Conservation (phyloP, 371 early-diverging fungal genomes). For the Nematocida sp. region DNA sequence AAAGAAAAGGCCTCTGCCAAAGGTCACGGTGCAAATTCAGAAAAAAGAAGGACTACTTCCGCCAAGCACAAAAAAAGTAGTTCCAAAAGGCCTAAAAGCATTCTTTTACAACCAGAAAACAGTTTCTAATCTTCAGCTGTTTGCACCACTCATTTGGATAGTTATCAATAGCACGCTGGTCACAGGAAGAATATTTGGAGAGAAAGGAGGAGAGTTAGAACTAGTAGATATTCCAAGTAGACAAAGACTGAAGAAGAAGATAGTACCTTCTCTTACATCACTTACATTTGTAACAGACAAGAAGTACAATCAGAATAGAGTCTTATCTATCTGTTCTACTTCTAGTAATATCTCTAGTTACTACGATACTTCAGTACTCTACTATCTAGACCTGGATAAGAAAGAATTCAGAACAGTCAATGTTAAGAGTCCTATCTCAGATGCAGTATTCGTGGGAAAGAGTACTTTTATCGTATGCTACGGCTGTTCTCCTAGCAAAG, state of each 20-base stretch:
- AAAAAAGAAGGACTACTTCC: slow-evolving; percentile 28
- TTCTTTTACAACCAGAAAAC: background rate
- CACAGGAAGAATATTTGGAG: slow-evolving; percentile 5
- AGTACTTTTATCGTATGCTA: slow-evolving; percentile 58
- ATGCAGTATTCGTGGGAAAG: slow-evolving; percentile 54
- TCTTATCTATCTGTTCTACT: slow-evolving; percentile 19
- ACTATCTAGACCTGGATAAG: slow-evolving; percentile 34
- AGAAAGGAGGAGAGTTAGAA: slow-evolving; percentile 19
- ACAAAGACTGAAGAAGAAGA: slow-evolving; percentile 15
- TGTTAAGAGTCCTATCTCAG: slow-evolving; percentile 23
- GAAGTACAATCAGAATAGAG: background rate
- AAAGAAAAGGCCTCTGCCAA: slow-evolving; percentile 1
- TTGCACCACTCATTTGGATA: slow-evolving; percentile 4
- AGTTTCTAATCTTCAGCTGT: background rate
- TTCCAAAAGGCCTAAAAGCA: slow-evolving; percentile 13
- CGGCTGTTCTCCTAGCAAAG: slow-evolving; percentile 60
- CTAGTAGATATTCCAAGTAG: background rate
- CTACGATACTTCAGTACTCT: slow-evolving; percentile 57
- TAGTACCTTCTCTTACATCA: slow-evolving; percentile 11
- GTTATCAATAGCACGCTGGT: slow-evolving; percentile 10
- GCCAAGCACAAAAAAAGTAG: background rate
- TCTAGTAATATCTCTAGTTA: slow-evolving; percentile 58
- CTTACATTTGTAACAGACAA: slow-evolving; percentile 1
- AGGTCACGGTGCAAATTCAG: slow-evolving; percentile 2
- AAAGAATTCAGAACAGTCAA: background rate